Conservation (phyloP, 345 rosid genomes). For the Euphorbia tirucalli region DNA sequence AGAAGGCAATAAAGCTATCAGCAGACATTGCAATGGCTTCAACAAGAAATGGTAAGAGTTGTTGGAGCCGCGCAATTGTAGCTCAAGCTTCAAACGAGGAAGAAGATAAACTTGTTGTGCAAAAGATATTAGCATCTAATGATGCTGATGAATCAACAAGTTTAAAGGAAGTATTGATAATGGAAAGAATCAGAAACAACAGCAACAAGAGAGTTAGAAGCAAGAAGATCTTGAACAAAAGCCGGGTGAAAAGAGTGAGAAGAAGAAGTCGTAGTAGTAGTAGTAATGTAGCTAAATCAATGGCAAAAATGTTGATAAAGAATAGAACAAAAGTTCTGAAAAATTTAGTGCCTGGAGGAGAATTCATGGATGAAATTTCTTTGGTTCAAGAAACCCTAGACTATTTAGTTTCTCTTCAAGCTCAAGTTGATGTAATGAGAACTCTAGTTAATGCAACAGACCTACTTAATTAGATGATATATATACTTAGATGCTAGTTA, state of each 20-base stretch:
- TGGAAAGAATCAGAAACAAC: not conserved
- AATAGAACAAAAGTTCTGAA: conserved; percentile 58
- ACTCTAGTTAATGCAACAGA: conserved; percentile 19
- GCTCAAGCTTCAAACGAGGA: conserved; percentile 42
- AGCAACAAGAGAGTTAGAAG: conserved; percentile 46
- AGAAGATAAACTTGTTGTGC: conserved; percentile 35
- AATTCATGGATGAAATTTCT: conserved; percentile 48
- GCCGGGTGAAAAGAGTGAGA: conserved; percentile 31
- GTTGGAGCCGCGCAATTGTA: conserved; percentile 84
- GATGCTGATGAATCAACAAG: conserved; percentile 18
- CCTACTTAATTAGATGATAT: no score
- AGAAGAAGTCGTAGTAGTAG: conserved; percentile 17
- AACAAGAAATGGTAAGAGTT: conserved; percentile 55
- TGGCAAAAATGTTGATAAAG: conserved; percentile 44
- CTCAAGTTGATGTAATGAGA: conserved; percentile 80
- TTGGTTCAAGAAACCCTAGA: conserved; percentile 85
- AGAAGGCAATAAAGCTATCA: conserved; percentile 71
- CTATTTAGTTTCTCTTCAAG: conserved; percentile 64
- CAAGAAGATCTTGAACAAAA: conserved; percentile 61
- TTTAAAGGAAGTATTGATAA: conserved; percentile 24
- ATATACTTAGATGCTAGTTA: conserved; percentile 21
- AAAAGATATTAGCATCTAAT: conserved; percentile 40
- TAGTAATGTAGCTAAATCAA: conserved; percentile 22
- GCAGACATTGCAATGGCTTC: conserved; percentile 91
- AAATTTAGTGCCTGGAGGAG: conserved; percentile 75